These are phyloP conservation scores for Oryza meyeriana DNA, from an alignment of 176 grass and related monocot species.

Conservation along the genomic window DNA sequence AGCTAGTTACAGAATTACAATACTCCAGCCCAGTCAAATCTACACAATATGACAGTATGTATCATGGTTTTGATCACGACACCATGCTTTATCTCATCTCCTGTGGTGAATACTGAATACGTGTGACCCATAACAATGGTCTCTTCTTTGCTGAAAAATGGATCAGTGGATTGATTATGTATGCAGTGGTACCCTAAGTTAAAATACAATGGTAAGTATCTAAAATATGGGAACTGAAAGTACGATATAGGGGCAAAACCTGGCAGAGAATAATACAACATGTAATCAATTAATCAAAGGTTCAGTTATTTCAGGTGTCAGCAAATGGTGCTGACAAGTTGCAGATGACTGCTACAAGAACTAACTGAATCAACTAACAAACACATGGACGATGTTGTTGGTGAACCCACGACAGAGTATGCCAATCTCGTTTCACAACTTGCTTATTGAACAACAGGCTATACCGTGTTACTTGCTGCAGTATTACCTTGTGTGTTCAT, in stretches of 20 bases:
- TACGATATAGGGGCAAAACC: neutral
- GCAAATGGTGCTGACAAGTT: constrained; percentile 11
- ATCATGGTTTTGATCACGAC: constrained; percentile 19
- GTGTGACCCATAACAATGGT: neutral
- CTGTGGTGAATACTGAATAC: constrained; percentile 17
- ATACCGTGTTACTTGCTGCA: neutral
- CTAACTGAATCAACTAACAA: constrained; percentile 1
- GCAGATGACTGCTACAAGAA: neutral
- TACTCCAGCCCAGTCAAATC: neutral
- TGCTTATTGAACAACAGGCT: constrained; percentile 21
- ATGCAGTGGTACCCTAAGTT: too few relatives aligned
- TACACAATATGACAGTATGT: constrained; percentile 5
- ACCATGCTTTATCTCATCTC: neutral
- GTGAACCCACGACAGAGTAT: neutral
- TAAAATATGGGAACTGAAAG: constrained; percentile 7
- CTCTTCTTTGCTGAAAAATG: neutral
- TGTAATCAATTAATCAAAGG: neutral
- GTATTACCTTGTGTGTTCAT: neutral
- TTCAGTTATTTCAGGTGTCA: constrained; percentile 1
- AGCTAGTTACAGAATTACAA: constrained; percentile 25
- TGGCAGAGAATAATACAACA: constrained; percentile 7
- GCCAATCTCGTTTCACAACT: neutral
- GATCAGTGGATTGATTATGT: neutral
- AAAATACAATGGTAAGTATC: neutral
- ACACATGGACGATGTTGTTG: neutral